phyloP scores from a whole-genome alignment of 116 monocot genomes.

The Trichopus zeylanicus region DNA sequence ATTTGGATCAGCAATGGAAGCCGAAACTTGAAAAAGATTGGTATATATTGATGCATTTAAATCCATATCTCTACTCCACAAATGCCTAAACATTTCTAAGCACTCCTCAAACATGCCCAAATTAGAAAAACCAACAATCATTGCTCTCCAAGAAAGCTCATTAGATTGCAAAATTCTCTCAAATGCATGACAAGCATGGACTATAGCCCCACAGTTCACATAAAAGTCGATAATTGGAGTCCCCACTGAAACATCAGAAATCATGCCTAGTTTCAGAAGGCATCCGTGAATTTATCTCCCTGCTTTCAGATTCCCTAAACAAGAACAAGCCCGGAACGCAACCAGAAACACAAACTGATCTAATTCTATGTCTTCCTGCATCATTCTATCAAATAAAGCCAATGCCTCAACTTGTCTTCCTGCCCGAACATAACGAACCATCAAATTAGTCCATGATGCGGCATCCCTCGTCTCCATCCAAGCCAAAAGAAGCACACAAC shows the following conservation, averaged over 20 bases:
- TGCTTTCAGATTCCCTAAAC: background rate
- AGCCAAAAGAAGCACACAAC: constrained; percentile 6
- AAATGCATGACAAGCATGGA: constrained; percentile 15
- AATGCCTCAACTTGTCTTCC: constrained; percentile 9
- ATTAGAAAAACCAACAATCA: constrained; percentile 14
- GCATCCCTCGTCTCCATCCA: constrained; percentile 10
- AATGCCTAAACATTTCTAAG: constrained; percentile 9
- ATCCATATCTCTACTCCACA: constrained; percentile 1
- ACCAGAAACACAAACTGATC: constrained; percentile 24
- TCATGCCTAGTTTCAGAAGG: constrained; percentile 15
- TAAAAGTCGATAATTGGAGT: constrained; percentile 25
- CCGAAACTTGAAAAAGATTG: constrained; percentile 16
- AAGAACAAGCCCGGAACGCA: constrained; percentile 13
- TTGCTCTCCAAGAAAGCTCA: constrained; percentile 21
- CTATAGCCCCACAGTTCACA: constrained; percentile 11
- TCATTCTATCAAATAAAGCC: constrained; percentile 15
- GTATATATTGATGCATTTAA: constrained; percentile 15
- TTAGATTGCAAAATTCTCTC: constrained; percentile 13
- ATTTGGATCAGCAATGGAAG: constrained; percentile 20
- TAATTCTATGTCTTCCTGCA: constrained; percentile 9
- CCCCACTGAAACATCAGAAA: constrained; percentile 16
- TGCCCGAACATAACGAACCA: constrained; percentile 18
- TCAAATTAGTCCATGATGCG: constrained; percentile 18
- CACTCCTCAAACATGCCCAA: constrained; percentile 14
- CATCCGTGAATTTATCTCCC: constrained; percentile 17